These are phyloP conservation scores for Coniochaeta pulveracea DNA, from an alignment of 2,329 filamentous ascomycete species.

Conservation along the genomic window DNA sequence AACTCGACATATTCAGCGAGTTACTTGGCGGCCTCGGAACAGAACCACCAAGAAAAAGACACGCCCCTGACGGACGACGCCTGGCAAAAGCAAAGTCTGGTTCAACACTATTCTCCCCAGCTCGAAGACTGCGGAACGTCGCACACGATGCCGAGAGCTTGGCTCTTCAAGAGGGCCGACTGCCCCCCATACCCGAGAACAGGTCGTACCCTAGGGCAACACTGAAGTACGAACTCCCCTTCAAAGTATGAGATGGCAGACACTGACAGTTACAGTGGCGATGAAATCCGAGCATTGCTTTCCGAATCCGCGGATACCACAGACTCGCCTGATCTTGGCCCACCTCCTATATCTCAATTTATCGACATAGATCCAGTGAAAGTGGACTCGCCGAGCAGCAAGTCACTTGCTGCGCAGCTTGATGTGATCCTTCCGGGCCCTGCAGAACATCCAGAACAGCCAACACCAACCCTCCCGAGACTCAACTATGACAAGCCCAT, in stretches of 20 bases:
- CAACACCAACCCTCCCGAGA: constrained; percentile 9
- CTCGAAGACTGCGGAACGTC: constrained; percentile 43
- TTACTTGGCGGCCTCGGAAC: constrained; percentile 55
- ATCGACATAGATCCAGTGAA: constrained; percentile 46
- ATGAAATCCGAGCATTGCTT: constrained; percentile 51
- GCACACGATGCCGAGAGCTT: constrained; percentile 40
- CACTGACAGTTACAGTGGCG: constrained; percentile 33
- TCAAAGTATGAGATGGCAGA: neutral
- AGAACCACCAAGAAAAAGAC: constrained; percentile 43
- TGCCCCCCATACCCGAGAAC: constrained; percentile 60
- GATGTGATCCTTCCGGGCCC: neutral
- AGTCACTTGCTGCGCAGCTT: constrained; percentile 4
- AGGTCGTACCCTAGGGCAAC: constrained; percentile 57
- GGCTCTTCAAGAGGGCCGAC: constrained; percentile 38
- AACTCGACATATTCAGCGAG: constrained; percentile 58
- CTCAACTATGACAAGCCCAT: constrained; percentile 12
- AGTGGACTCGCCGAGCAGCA: constrained; percentile 32
- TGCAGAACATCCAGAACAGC: constrained; percentile 3
- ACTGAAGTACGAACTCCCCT: constrained; percentile 43
- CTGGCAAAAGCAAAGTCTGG: constrained; percentile 30
- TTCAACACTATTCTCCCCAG: constrained; percentile 26
- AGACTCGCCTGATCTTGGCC: constrained; percentile 59
- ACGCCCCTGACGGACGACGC: constrained; percentile 27
- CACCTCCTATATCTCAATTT: constrained; percentile 47
- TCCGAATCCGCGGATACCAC: constrained; percentile 34